These are phyloP conservation scores for Ceratocystis variospora DNA, from an alignment of 2,329 filamentous ascomycete species.

Conservation along the genomic window DNA sequence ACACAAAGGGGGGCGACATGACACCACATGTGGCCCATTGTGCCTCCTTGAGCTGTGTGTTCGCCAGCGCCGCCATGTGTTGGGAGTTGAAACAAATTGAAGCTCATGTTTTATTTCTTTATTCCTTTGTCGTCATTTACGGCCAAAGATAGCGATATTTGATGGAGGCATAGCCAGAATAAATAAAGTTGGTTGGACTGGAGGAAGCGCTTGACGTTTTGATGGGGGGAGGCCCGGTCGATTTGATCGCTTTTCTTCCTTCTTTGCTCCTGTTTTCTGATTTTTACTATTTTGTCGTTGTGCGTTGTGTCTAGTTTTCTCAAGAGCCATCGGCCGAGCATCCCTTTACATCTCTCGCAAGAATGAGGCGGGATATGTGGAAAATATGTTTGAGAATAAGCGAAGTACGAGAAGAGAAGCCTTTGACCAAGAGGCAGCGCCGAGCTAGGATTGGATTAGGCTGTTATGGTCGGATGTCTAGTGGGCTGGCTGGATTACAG, in stretches of 20 bases:
- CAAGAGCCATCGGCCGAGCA: neutral
- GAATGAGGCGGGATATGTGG: neutral
- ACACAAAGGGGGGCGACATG: too few relatives aligned
- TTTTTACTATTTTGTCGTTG: neutral
- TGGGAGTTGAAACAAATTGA: neutral
- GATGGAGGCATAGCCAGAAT: neutral
- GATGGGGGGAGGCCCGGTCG: neutral
- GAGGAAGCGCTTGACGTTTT: neutral
- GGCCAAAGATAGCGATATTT: neutral
- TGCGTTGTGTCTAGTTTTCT: neutral
- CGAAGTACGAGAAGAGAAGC: neutral
- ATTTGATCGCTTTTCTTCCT: neutral
- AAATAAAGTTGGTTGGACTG: neutral
- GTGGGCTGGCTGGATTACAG: neutral
- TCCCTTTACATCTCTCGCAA: neutral
- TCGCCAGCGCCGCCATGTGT: neutral
- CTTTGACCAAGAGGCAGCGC: neutral
- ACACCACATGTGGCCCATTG: neutral
- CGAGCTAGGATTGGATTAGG: too few relatives aligned
- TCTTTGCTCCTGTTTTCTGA: neutral
- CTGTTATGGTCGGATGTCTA: neutral
- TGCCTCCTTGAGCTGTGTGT: neutral
- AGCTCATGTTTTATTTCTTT: neutral
- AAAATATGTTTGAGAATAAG: constrained; percentile 1
- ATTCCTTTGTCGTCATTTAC: neutral